phyloP scores from a whole-genome alignment of 352 stramenopile species.

The Phytophthora agathidicida region DNA sequence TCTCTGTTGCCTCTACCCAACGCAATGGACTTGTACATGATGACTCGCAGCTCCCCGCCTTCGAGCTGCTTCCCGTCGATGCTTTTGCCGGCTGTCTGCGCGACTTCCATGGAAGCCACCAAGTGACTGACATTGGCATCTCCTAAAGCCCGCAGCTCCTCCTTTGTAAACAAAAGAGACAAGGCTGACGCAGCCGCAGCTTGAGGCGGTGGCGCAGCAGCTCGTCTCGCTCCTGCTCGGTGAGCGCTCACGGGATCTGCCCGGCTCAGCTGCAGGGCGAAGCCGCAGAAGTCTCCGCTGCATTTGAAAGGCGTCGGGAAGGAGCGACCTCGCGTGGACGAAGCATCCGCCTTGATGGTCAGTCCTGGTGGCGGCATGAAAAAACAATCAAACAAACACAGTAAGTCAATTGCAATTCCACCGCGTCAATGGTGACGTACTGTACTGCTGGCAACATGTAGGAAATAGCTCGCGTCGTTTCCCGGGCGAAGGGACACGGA shows the following conservation, averaged over 20 bases:
- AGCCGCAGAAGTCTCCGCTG: constrained; percentile 76
- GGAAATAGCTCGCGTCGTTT: constrained; percentile 16
- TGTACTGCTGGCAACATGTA: not conserved
- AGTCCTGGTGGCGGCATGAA: constrained; percentile 17
- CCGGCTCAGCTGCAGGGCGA: constrained; percentile 46
- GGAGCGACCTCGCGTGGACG: constrained; percentile 17
- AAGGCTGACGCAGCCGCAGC: constrained; percentile 41
- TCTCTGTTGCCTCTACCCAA: constrained; percentile 67
- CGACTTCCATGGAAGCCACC: constrained; percentile 45
- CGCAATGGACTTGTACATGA: constrained; percentile 84
- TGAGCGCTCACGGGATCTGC: not conserved
- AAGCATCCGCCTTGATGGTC: constrained; percentile 7
- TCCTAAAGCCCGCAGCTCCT: constrained; percentile 46
- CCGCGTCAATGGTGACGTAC: too few relatives aligned
- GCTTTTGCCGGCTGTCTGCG: constrained; percentile 19
- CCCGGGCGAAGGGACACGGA: constrained; percentile 17
- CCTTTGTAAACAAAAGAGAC: constrained; percentile 54
- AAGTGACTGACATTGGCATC: constrained; percentile 47
- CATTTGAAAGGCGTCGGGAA: constrained; percentile 83
- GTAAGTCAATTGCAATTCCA: not conserved
- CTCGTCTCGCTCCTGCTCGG: constrained; percentile 13
- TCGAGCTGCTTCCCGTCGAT: constrained; percentile 9
- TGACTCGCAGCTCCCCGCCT: constrained; percentile 46
- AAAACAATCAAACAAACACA: not conserved
- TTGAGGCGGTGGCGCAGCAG: constrained; percentile 18